phyloP scores from a whole-genome alignment of 495 filamentous ascomycete genomes.

The Rostrohypoxylon terebratum region DNA sequence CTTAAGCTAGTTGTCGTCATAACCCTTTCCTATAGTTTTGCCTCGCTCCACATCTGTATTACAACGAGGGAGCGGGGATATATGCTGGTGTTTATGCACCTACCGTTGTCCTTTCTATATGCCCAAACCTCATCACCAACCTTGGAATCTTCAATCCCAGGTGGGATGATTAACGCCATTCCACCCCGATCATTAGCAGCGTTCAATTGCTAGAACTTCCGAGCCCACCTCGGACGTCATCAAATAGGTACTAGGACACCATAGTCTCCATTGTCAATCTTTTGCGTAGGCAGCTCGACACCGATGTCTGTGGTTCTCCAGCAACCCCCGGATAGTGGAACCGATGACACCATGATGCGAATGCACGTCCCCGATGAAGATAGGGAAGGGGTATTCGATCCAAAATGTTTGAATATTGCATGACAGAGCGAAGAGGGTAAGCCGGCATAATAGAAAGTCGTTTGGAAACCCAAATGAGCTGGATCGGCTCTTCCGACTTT shows the following conservation, averaged over 20 bases:
- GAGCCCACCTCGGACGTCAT: background rate
- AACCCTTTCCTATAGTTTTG: background rate
- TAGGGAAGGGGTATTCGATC: background rate
- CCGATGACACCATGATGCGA: background rate
- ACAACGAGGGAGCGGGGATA: background rate
- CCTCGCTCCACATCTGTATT: background rate
- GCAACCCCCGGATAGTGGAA: background rate
- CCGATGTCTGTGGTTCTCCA: background rate
- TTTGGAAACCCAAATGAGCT: background rate
- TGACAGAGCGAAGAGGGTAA: background rate
- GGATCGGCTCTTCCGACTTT: background rate
- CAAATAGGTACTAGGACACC: background rate
- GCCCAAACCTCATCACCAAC: background rate
- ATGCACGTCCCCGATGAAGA: slow-evolving; percentile 1
- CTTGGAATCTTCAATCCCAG: background rate
- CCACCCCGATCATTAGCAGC: background rate
- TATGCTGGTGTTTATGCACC: background rate
- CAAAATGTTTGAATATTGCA: slow-evolving; percentile 12
- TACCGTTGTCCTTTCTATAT: background rate
- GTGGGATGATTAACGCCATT: background rate
- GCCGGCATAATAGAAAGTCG: background rate
- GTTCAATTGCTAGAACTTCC: background rate
- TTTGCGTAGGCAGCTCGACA: background rate
- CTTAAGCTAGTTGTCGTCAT: background rate
- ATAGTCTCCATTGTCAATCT: no score